Evolutionary conservation across 1,284 basidiomycete species (phyloP), one percentile per base, ranked within the genome.

Genomic region (Serendipita sp.): DNA sequence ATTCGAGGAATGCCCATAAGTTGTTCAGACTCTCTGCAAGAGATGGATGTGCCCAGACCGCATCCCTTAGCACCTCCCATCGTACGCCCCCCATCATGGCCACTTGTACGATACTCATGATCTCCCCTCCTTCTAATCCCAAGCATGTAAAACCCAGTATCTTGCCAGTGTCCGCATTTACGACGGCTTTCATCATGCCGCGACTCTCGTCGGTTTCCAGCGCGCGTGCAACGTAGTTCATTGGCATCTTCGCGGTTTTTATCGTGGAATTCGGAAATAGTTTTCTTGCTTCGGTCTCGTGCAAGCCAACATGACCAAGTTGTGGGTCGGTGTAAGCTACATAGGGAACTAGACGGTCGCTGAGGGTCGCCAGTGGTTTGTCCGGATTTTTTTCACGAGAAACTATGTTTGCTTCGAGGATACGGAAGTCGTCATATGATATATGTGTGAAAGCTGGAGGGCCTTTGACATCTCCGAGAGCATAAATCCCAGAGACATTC

Each of bases 131-230:
- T 50, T 62, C 61, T 10, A 62, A 17, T 13, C 61, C 61, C n/a
- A 62, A 34, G 29, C 61, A 62, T 30, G 44, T 62, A 34, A 62
- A 62, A 15, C 61, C 61, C 6, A 62, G n/a, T 17, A 62, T 62
- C 42, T 29, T 29, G 26, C 47, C 61, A 26, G 44, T 62, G 15
- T 62, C 61, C 12, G 44, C 61, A 62, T 62, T 43, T 26, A 62
- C 45, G 26, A 62, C 43, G n/a, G 61, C 61, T 17, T 62, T 62
- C 29, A 62, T 62, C 15, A 62, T 10, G n/a, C 61, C 61, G 5
- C 61, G 43, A 8, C 34, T 13, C 44, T 62, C 61, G 17, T 45
- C 61, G 3, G 26, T 34, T 29, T 62, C 61, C 15, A 62, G 22
- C 2, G 61, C 61, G 5, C 61, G 61, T 8, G 61, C 45, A 4